phyloP scores from a whole-genome alignment of 164 flowering plant species.

The Stephania japonica region DNA sequence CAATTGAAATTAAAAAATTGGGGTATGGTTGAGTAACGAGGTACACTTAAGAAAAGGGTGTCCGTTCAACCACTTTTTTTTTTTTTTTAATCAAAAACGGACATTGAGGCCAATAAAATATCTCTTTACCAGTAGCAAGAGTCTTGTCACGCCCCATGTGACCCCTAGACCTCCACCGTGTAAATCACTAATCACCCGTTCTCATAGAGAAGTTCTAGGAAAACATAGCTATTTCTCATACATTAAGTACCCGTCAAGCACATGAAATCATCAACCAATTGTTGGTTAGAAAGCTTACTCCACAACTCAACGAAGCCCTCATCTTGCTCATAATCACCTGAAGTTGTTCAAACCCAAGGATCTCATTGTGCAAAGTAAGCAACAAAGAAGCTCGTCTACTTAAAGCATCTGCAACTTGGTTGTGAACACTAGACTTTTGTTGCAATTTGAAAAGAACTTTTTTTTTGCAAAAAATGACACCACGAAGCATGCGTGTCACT shows the following conservation, averaged over 20 bases:
- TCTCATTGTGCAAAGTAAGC: neutral
- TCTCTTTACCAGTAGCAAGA: neutral
- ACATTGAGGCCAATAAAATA: slow-evolving; percentile 10
- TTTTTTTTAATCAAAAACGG: too few relatives aligned
- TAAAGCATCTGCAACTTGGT: slow-evolving; percentile 14
- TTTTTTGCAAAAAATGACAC: slow-evolving; percentile 6
- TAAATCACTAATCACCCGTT: neutral
- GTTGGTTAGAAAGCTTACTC: neutral
- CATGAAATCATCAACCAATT: neutral
- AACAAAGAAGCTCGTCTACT: slow-evolving; percentile 1
- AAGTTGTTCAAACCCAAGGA: slow-evolving; percentile 9
- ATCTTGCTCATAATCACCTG: slow-evolving; percentile 10
- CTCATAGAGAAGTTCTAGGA: slow-evolving; percentile 4
- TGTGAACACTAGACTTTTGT: neutral
- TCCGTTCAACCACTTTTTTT: too few relatives aligned
- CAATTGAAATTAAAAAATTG: too few relatives aligned
- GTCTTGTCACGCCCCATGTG: neutral
- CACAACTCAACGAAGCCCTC: neutral
- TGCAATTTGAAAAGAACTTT: neutral
- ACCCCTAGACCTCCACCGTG: neutral
- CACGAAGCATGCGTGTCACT: slow-evolving; percentile 14
- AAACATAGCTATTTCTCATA: neutral
- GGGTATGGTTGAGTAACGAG: too few relatives aligned
- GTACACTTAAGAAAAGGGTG: too few relatives aligned
- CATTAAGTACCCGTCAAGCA: slow-evolving; percentile 12